Evolutionary conservation across 441 rosid species (phyloP), one percentile per base, ranked within the genome.

Genomic region (Erodium trifolium): DNA sequence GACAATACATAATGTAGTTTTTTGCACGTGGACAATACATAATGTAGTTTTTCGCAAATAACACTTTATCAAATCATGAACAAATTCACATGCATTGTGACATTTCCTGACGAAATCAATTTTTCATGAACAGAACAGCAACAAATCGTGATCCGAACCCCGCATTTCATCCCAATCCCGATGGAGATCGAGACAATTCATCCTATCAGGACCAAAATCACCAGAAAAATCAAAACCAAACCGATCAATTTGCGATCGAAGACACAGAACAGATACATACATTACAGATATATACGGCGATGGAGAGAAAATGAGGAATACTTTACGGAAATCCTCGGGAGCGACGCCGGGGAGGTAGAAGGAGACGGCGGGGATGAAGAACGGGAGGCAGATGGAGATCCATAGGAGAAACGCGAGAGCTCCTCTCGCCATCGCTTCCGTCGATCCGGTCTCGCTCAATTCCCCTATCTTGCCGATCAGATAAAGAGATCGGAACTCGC

Each of bases 291-390:
- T 34, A 34, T 34, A 34, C 5, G 37, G 5, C 5, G 37, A 34
- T 34, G 37, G 37, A 34, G 37, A 34, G 37, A 34, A 34, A 34
- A 23, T 34, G 37, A 34, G 37, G 37, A 34, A 34, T 53, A 88
- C 97, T 88, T 79, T 83, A 14, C 67, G 63, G 73, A 93, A 93
- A 78, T 91, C 97, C 75, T 83, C 75, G 45, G 98, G 98, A 62
- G 98, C 88, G 31, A 93, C 97, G 5, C 97, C 98, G 17, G 98
- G 98, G 71, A 93, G 96, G 71, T 93, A 93, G 77, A 93, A 93
- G 78, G 83, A 82, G 76, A 77, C 70, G 63, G 80, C 73, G 41
- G 69, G 73, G 67, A 80, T 68, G 67, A 74, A 73, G 53, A 80
- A 71, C 67, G 78, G 13, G 55, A 77, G 78, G 13, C 55, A 83